Base-by-base conservation (phyloP, 306 rosid species). In the Pyrus communis region DNA sequence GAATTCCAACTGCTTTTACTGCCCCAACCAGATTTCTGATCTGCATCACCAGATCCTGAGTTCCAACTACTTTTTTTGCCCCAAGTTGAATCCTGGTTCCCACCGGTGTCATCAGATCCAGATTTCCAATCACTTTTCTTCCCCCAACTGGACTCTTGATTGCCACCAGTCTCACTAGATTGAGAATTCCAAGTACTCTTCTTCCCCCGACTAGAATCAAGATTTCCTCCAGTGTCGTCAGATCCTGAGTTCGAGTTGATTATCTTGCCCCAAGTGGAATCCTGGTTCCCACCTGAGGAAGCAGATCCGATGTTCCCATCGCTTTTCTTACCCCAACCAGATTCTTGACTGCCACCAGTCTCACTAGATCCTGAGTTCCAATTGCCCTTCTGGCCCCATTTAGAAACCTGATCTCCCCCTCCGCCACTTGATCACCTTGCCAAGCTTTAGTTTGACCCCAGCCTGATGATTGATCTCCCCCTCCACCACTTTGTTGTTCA, bases 121-220 rank as follows among this genome's bases (percentile, higher is more conserved):
- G 82, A 64, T 30, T 76, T 78, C 91, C 89, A 89, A 70, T 62
- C 61, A 52, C 84, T 73, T 80, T 83, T 86, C 84, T 70, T 84
- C 30, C 85, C 84, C 84, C 80, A 81, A 55, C 51, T 74, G 19
- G 84, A 77, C 77, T 83, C 80, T 40, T 75, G 76, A 60, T 65
- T 81, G 18, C 65, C 79, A 4, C 74, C 69, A 77, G 80, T 23
- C 84, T 67, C 85, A 61, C 70, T 68, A 15, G 77, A 74, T 67
- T 81, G 83, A 67, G 81, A 75, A 67, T 70, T 72, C 86, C 79
- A 70, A 23, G 33, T 22, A 28, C 64, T 33, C 7, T 55, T 79
- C 88, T 74, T 74, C 1, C 75, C 79, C 77, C 73, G 71, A 18
- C 13, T 49, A 38, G 77, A 73, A 61, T 43, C 73, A 30, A 23